Evolutionary conservation across 352 stramenopile genomes (phyloP), one percentile per base, ranked within the genome.

Genomic region (Discostella stelligera): DNA sequence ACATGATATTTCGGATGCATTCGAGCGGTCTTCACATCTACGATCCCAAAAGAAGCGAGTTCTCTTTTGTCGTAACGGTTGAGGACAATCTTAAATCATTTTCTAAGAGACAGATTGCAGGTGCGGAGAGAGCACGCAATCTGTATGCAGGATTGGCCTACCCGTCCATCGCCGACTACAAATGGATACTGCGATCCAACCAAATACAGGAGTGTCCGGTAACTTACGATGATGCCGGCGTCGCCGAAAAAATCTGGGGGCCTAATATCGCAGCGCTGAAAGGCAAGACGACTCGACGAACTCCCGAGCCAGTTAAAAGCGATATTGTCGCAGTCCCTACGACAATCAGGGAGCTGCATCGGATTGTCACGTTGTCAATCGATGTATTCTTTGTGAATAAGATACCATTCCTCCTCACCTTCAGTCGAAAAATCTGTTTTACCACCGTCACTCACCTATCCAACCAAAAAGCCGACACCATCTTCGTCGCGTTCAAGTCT

Each of bases 401-500:
- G 2, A 56, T 56, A 20, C 49, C 49, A 56, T 56, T 32, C 49
- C 25, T 56, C 2, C 14, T 25, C 11, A 56, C 49, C 10, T 18
- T 56, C 14, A 56, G 32, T 9, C 32, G 9, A 3, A 41, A 41
- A 9, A 41, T 41, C 3, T 41, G 32, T 41, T 41, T 41, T 9
- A 41, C 52, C 32, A 41, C 32, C 3, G 32, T 41, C 4, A 41
- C 32, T 9, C 32, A 41, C 9, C 32, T 41, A 9, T 41, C 32
- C 3, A 68, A 59, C 37, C 4, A 23, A 25, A 68, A 68, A 32
- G 60, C 60, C 3, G 16, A 25, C 2, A 59, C 44, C 21, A 68
- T 68, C 7, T 68, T 68, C 49, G 21, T n/a, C 4, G 44, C 61
- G 37, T 68, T 68, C 4, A 39, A 68, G 3, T 11, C 9, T 9